Evolutionary conservation across 805 yeast species (phyloP).

Genomic region (Candida tammaniensis): DNA sequence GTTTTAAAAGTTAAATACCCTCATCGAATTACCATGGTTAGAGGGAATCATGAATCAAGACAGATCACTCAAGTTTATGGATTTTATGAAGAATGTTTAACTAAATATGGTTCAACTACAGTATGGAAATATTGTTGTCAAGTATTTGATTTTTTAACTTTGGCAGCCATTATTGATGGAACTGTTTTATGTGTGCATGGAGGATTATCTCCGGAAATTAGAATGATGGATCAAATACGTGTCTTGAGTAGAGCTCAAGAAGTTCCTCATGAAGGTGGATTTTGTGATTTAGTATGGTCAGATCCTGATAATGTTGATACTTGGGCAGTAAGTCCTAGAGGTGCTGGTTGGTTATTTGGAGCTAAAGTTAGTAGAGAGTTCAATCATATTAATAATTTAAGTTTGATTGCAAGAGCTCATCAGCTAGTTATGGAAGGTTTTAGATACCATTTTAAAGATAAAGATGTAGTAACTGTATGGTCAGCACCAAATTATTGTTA

Average conservation of each 20-base stretch:
- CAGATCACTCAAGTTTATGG: conserved; percentile 99
- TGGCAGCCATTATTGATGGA: conserved; percentile 96
- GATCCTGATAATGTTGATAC: conserved; percentile 98
- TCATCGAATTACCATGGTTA: conserved; percentile 77
- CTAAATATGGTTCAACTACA: conserved; percentile 90
- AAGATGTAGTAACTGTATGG: conserved; percentile 98
- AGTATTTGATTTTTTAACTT: conserved; percentile 88
- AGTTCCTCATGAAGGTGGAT: conserved; percentile 98
- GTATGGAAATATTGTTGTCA: conserved; percentile 97
- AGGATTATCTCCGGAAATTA: conserved; percentile 93
- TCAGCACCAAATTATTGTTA: conserved; percentile 96
- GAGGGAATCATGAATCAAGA: conserved; percentile 97
- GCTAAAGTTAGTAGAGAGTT: conserved; percentile 92
- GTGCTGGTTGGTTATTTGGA: conserved; percentile 98
- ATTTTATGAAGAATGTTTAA: conserved; percentile 91
- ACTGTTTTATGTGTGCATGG: conserved; percentile 95
- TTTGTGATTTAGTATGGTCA: conserved; percentile 96
- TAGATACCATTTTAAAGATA: conserved; percentile 92
- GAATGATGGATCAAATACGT: conserved; percentile 95
- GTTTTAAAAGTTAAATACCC: conserved; percentile 89
- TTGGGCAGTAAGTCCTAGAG: conserved; percentile 97
- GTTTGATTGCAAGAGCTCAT: conserved; percentile 92
- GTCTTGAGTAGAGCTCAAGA: conserved; percentile 95
- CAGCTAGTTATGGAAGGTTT: conserved; percentile 99
- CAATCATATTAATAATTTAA: conserved; percentile 88